Base-by-base conservation (phyloP, 345 rosid genomes). In the Rhodomyrtus tomentosa region DNA sequence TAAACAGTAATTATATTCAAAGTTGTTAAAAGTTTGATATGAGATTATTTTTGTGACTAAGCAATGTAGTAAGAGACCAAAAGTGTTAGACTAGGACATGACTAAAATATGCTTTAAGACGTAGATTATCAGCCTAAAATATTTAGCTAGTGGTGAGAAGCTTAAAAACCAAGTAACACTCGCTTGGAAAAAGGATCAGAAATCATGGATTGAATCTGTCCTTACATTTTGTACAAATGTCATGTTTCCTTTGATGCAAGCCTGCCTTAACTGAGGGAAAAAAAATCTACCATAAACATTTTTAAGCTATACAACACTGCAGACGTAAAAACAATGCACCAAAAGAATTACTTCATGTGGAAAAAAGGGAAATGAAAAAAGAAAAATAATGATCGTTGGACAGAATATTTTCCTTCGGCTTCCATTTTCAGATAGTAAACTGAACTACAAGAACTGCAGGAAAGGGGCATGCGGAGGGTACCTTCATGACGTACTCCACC, bases 401-500 rank as follows among this genome's bases (percentile, higher is more conserved):
- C 21, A 0, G 76, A 68, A 68, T 68, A 68, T 68, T 68, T 68
- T 68, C 42, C 32, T 32, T 32, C 76, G 1, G 24, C 32, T 68
- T 45, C 76, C 45, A 7, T 32, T 18, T 68, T 68, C 9, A 68
- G 76, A 68, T 68, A 8, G 76, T 16, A 68, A 50, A 85, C 42
- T 38, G 85, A 84, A 79, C 56, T 20, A 36, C 81, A n/a, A 51
- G 73, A 80, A 27, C 42, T 58, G 10, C 27, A 5, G 80, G 68
- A 86, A 52, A 55, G 50, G 79, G 84, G 85, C 82, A 84, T 82
- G 50, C 84, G 84, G 85, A 87, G 91, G 79, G 86, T 94, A 97
- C 99, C 99, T 97, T 97, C 96, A 95, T 91, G 83, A 95, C 91
- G 88, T 94, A 95, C 90, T 97, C 98, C 88, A 95, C 98, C 36